Conservation (phyloP, 768 basidiomycete genomes). For the Tulasnella sp. region DNA sequence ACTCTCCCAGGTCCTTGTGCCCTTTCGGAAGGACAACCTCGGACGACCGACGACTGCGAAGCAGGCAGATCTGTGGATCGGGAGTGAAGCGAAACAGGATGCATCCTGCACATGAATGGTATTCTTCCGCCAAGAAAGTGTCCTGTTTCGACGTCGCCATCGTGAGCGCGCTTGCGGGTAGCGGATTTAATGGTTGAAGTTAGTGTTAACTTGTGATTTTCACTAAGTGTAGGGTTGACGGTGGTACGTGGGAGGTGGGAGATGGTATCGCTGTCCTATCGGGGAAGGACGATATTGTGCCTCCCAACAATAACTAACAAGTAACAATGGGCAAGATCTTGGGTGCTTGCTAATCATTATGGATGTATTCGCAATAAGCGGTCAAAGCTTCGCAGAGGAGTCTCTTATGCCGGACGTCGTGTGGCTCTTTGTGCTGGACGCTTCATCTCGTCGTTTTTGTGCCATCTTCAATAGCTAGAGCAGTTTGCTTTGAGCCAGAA, state of each 20-base stretch:
- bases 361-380: too few species aligned
- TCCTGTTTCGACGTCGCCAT: neutral
- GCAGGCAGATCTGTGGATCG: constrained; percentile 20
- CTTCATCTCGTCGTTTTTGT: constrained; percentile 19
- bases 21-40: constrained; percentile 48
- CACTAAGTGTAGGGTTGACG: too few species aligned
- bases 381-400: too few species aligned
- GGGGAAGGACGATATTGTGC: too few species aligned
- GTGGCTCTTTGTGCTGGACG: neutral
- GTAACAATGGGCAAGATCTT: too few species aligned
- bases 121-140: neutral
- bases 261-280: too few species aligned
- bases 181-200: too few species aligned
- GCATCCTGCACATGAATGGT: neutral
- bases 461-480: constrained; percentile 22
- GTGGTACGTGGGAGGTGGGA: too few species aligned
- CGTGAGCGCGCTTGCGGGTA: neutral
- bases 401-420: too few species aligned
- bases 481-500: neutral
- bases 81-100: constrained; percentile 9
- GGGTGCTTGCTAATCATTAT: too few species aligned
- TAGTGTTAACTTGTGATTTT: too few species aligned
- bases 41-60: constrained; percentile 24
- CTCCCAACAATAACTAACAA: too few species aligned
- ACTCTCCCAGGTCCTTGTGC: constrained; percentile 38